Evolutionary conservation across 495 filamentous ascomycete genomes (phyloP).

Genomic region (Neurospora tetrasperma): DNA sequence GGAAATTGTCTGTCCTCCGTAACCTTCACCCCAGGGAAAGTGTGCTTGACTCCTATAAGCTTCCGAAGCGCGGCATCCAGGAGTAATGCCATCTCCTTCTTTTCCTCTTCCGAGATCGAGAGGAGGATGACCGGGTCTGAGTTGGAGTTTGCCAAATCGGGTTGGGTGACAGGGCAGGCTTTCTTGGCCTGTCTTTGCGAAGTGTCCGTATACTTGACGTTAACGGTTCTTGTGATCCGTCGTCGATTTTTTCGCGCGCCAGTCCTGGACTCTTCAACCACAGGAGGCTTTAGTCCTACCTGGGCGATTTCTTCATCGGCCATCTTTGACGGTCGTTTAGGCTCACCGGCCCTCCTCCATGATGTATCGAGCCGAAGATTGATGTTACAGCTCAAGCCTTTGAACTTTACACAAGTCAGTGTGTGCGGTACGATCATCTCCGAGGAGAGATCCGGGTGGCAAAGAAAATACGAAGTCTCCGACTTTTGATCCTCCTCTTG

Average conservation of each 20-base stretch:
- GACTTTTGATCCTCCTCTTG: background rate
- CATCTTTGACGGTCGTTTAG: background rate
- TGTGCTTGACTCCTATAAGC: constrained; percentile 23
- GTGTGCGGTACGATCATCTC: constrained; percentile 13
- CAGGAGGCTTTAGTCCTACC: background rate
- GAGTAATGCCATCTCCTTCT: constrained; percentile 18
- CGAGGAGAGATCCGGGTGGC: constrained; percentile 20
- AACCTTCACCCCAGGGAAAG: constrained; percentile 14
- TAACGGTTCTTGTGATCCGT: background rate
- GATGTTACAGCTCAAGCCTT: constrained; percentile 20
- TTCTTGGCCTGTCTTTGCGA: background rate
- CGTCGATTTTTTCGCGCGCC: background rate
- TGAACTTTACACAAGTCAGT: constrained; percentile 21
- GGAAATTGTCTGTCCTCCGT: constrained; percentile 9
- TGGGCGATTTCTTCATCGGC: background rate
- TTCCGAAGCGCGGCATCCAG: constrained; percentile 26
- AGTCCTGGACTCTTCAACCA: background rate
- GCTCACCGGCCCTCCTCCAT: background rate
- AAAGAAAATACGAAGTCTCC: constrained; percentile 15
- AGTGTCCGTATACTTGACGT: background rate
- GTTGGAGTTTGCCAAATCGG: background rate
- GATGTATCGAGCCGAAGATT: constrained; percentile 3
- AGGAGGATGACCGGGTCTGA: background rate
- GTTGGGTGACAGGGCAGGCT: background rate
- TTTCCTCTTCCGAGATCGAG: background rate